phyloP scores from a whole-genome alignment of 495 filamentous ascomycete genomes.

The Aspergillus coremiiformis region DNA sequence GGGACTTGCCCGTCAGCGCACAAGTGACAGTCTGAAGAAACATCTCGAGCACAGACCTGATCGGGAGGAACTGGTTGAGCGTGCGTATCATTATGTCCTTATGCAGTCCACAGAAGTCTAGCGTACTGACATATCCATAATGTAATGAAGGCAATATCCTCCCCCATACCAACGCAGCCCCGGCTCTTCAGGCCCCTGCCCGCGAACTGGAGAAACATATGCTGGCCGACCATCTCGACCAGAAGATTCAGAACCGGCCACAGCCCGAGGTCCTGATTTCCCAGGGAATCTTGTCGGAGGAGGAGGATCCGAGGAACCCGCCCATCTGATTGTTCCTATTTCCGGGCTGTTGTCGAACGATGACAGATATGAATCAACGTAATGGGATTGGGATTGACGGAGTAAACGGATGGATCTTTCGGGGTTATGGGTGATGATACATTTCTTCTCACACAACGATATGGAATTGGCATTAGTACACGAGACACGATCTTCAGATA shows the following conservation, averaged over 20 bases:
- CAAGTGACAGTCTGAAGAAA: slow-evolving; percentile 59
- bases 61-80: slow-evolving; percentile 61
- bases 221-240: slow-evolving; percentile 75
- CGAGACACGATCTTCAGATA: not conserved
- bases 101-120: not conserved
- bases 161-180: slow-evolving; percentile 57
- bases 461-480: not conserved
- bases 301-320: slow-evolving; percentile 36
- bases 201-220: slow-evolving; percentile 77
- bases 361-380: not conserved
- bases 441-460: not conserved
- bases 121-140: not conserved
- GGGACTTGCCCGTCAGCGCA: slow-evolving; percentile 59
- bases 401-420: not conserved
- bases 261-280: slow-evolving; percentile 66
- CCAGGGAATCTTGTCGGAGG: slow-evolving; percentile 66
- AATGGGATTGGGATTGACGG: not conserved
- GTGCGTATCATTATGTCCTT: slow-evolving; percentile 38
- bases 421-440: not conserved
- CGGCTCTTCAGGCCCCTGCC: slow-evolving; percentile 67
- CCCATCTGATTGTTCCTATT: slow-evolving; percentile 5
- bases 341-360: too few relatives aligned
- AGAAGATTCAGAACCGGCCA: slow-evolving; percentile 70
- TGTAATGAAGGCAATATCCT: slow-evolving; percentile 65
- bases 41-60: slow-evolving; percentile 58